Evolutionary conservation across 495 filamentous ascomycete species (phyloP).

Genomic region (Talaromyces liani): DNA sequence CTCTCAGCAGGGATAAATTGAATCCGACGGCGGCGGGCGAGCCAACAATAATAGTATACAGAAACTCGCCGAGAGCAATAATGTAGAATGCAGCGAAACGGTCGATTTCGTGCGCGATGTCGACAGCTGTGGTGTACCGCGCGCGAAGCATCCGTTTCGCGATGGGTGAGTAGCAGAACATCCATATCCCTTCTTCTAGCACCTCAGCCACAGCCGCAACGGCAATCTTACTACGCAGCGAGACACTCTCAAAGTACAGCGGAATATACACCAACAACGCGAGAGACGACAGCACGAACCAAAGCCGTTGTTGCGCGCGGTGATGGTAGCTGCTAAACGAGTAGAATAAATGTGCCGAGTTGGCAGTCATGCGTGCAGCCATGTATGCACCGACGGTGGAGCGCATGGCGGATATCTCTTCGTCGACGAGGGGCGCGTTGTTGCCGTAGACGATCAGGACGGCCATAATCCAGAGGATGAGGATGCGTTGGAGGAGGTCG

Average conservation of each 20-base stretch:
- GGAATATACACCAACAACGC: slow-evolving; percentile 31
- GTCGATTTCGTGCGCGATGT: slow-evolving; percentile 40
- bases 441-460: slow-evolving; percentile 39
- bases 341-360: slow-evolving; percentile 23
- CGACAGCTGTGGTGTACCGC: slow-evolving; percentile 30
- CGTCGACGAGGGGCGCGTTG: slow-evolving; percentile 34
- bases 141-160: slow-evolving; percentile 27
- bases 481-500: slow-evolving; percentile 36
- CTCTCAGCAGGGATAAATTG: slow-evolving; percentile 25
- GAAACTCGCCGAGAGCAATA: slow-evolving; percentile 41
- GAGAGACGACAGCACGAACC: slow-evolving; percentile 21
- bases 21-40: slow-evolving; percentile 30
- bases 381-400: slow-evolving; percentile 33
- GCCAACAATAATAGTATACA: slow-evolving; percentile 35
- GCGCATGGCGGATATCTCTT: slow-evolving; percentile 33
- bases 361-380: slow-evolving; percentile 21
- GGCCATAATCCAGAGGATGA: slow-evolving; percentile 43
- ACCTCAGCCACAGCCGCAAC: slow-evolving; percentile 30
- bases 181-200: slow-evolving; percentile 23
- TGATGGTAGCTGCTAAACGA: slow-evolving; percentile 33
- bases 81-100: slow-evolving; percentile 43
- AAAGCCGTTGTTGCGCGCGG: slow-evolving; percentile 28
- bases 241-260: slow-evolving; percentile 27
- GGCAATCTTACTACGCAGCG: slow-evolving; percentile 29
- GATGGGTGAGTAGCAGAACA: slow-evolving; percentile 26